Evolutionary conservation across 345 rosid species (phyloP).

Genomic region (Bruguiera gymnorhiza): DNA sequence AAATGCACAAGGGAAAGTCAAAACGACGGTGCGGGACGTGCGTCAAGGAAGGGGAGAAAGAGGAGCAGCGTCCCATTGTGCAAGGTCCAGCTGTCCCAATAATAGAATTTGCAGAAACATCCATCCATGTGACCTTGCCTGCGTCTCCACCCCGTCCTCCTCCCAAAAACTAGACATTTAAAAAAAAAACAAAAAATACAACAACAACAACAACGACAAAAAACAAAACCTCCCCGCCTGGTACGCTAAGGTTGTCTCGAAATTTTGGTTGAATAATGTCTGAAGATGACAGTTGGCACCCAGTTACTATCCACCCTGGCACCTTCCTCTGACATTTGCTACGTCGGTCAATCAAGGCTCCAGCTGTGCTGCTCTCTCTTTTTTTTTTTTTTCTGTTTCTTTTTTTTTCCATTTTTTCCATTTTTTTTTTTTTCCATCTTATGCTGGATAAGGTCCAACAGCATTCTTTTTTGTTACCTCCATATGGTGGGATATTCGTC

Average conservation of each 20-base stretch:
- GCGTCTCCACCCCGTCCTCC: background rate
- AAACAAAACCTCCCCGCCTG: too few species aligned
- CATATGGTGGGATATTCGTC: too few species aligned
- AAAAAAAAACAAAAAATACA: too few species aligned
- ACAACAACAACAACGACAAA: too few species aligned
- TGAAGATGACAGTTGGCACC: background rate
- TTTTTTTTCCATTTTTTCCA: too few species aligned
- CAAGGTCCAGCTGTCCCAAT: conserved; percentile 11
- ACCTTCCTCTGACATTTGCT: background rate
- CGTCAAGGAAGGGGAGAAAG: too few species aligned
- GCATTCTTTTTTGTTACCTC: too few species aligned
- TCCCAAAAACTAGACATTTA: too few species aligned
- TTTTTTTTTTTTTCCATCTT: too few species aligned
- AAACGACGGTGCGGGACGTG: too few species aligned
- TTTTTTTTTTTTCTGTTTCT: background rate
- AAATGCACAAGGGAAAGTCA: too few species aligned
- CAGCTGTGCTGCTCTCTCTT: background rate
- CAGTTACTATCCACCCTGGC: conserved; percentile 13
- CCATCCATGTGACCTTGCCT: conserved; percentile 16
- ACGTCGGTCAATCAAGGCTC: background rate
- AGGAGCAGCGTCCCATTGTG: background rate
- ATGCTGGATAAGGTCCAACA: too few species aligned
- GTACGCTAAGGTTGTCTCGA: background rate
- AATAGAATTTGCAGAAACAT: background rate
- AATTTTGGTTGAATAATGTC: background rate